Conservation (phyloP, 306 rosid genomes). For the Corylus avellana region DNA sequence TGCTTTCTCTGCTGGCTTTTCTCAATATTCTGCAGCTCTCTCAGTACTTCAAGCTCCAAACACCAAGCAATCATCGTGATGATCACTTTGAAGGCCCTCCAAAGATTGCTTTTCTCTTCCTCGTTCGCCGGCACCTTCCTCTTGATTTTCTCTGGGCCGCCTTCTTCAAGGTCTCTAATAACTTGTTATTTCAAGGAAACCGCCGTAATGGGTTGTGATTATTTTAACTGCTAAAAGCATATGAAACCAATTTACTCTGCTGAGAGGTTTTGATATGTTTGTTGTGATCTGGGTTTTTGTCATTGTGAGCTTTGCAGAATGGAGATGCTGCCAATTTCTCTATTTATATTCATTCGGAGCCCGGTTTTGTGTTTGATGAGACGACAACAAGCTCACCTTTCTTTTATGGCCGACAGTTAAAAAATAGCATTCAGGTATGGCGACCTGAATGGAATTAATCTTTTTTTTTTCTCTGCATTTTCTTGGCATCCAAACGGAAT, state of each 20-base stretch:
- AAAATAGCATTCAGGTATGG: constrained; percentile 41
- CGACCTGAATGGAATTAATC: no score
- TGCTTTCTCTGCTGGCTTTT: constrained; percentile 24
- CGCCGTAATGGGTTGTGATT: background rate
- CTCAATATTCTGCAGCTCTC: constrained; percentile 6
- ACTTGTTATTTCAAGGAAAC: background rate
- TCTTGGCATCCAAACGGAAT: background rate
- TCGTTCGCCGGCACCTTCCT: constrained; percentile 15
- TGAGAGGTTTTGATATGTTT: background rate
- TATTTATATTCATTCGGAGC: constrained; percentile 41
- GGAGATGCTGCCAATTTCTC: constrained; percentile 31
- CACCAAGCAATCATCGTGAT: constrained; percentile 6
- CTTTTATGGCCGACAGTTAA: constrained; percentile 42
- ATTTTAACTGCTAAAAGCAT: background rate
- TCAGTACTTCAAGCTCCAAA: constrained; percentile 21
- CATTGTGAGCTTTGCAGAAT: background rate
- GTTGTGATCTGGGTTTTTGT: background rate
- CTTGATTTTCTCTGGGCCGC: constrained; percentile 32
- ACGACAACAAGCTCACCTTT: constrained; percentile 40
- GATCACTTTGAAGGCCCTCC: constrained; percentile 22
- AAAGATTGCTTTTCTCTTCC: constrained; percentile 31
- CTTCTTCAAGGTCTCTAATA: constrained; percentile 27
- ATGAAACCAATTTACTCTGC: background rate
- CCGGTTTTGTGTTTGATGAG: constrained; percentile 46
- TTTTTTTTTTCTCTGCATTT: background rate